Conservation (phyloP, 176 grass and related monocot species). For the Saccharum spontaneum region DNA sequence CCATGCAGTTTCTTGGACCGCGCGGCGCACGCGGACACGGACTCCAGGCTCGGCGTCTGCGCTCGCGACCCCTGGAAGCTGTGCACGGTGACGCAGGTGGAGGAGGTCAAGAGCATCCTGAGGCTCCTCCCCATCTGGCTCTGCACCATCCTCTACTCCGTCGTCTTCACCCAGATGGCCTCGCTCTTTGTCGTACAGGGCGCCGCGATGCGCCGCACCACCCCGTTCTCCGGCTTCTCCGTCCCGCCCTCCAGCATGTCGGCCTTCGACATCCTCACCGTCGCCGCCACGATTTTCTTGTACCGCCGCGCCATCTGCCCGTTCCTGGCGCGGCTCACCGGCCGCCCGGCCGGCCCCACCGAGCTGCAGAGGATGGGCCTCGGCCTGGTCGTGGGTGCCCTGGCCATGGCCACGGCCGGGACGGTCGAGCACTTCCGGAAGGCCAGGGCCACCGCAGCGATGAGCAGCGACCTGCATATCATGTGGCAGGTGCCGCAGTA, state of each 20-base stretch:
- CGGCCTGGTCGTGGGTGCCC: slow-evolving; percentile 64
- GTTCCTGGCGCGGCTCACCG: slow-evolving; percentile 40
- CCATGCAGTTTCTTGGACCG: slow-evolving; percentile 66
- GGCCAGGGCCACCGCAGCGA: not conserved
- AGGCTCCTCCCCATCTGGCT: slow-evolving; percentile 90
- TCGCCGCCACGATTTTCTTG: slow-evolving; percentile 73
- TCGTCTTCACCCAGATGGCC: slow-evolving; percentile 97
- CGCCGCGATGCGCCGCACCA: slow-evolving; percentile 66
- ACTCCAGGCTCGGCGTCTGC: slow-evolving; percentile 4
- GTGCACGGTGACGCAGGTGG: slow-evolving; percentile 91
- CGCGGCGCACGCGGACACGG: slow-evolving; percentile 47
- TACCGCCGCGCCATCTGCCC: slow-evolving; percentile 70
- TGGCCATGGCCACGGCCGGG: slow-evolving; percentile 80
- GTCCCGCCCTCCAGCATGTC: slow-evolving; percentile 93
- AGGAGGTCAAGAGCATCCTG: slow-evolving; percentile 87
- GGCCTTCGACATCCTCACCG: slow-evolving; percentile 80
- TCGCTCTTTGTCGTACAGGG: slow-evolving; percentile 97
- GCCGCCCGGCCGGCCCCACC: slow-evolving; percentile 33
- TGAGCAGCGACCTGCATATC: slow-evolving; percentile 72
- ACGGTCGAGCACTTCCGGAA: slow-evolving; percentile 73
- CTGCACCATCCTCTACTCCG: slow-evolving; percentile 97
- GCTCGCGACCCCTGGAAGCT: slow-evolving; percentile 61
- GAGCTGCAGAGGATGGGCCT: slow-evolving; percentile 92
- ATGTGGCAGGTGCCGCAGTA: slow-evolving; percentile 94
- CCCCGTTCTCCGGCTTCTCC: slow-evolving; percentile 46